Conservation (phyloP, 306 rosid genomes). For the Hippophae rhamnoides region DNA sequence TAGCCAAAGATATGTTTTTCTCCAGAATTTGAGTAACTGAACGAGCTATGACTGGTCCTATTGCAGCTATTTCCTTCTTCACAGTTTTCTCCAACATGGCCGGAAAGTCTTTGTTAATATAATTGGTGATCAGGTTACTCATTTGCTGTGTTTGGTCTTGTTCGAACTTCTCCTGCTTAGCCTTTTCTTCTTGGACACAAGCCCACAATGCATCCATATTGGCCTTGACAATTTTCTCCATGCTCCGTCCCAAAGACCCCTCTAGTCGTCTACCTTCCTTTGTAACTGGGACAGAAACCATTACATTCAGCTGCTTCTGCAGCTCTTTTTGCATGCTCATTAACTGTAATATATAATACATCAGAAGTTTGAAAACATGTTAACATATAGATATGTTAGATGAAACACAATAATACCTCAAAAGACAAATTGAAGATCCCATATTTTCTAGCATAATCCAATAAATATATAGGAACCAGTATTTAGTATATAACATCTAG, state of each 20-base stretch:
- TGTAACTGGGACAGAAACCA: slow-evolving; percentile 45
- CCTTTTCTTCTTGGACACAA: slow-evolving; percentile 52
- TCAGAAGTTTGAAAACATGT: too few species aligned
- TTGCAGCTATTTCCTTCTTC: slow-evolving; percentile 55
- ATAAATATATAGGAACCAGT: too few species aligned
- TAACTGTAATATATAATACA: slow-evolving; percentile 28
- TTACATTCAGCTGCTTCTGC: slow-evolving; percentile 58
- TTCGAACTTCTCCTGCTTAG: slow-evolving; percentile 56
- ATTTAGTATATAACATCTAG: too few species aligned
- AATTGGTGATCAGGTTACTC: slow-evolving; percentile 47
- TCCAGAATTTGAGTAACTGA: slow-evolving; percentile 43
- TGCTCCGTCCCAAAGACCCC: slow-evolving; percentile 46
- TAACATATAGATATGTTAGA: too few species aligned
- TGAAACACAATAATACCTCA: too few species aligned
- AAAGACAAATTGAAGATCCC: too few species aligned
- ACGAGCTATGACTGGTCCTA: slow-evolving; percentile 49
- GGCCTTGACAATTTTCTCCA: slow-evolving; percentile 57
- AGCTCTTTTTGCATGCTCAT: slow-evolving; percentile 53
- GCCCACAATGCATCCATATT: slow-evolving; percentile 57
- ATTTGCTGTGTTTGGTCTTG: slow-evolving; percentile 48
- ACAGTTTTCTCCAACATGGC: slow-evolving; percentile 45
- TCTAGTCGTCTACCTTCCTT: slow-evolving; percentile 64
- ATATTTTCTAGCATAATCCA: too few species aligned
- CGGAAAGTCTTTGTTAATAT: slow-evolving; percentile 43
- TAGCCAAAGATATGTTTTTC: slow-evolving; percentile 37